Conservation (phyloP, 2,329 filamentous ascomycete genomes). For the Cercospora sesami region DNA sequence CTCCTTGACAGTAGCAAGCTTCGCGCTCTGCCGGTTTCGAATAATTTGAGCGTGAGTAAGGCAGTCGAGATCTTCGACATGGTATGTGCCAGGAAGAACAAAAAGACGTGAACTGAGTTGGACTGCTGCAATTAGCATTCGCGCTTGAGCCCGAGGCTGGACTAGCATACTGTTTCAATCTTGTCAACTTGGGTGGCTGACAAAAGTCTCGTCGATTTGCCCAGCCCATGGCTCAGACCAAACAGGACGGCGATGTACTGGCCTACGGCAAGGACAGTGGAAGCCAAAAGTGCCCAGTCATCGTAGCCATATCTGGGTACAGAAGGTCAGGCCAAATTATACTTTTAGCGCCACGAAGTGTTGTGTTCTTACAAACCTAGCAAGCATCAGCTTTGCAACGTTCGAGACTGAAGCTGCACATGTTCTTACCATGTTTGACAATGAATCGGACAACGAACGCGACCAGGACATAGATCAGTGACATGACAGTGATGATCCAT, state of each 20-base stretch:
- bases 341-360: not conserved
- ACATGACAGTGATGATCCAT: constrained; percentile 27
- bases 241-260: constrained; percentile 31
- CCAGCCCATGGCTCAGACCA: constrained; percentile 25
- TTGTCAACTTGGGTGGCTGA: constrained; percentile 10
- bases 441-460: constrained; percentile 24
- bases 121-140: constrained; percentile 17
- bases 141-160: not conserved
- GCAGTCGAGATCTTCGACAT: constrained; percentile 27
- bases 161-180: constrained; percentile 18
- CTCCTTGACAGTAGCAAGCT: constrained; percentile 20
- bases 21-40: constrained; percentile 23
- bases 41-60: constrained; percentile 24
- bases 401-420: not conserved
- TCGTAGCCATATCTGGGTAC: constrained; percentile 30
- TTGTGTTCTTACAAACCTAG: not conserved
- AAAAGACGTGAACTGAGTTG: constrained; percentile 17
- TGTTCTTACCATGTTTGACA: constrained; percentile 25
- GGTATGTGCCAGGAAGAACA: constrained; percentile 24
- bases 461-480: constrained; percentile 25
- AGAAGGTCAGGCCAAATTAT: not conserved
- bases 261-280: constrained; percentile 28
- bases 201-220: constrained; percentile 18
- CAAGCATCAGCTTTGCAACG: not conserved
- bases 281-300: constrained; percentile 33